phyloP scores from a whole-genome alignment of 2,329 filamentous ascomycete species.

The Phialophora verrucosa region DNA sequence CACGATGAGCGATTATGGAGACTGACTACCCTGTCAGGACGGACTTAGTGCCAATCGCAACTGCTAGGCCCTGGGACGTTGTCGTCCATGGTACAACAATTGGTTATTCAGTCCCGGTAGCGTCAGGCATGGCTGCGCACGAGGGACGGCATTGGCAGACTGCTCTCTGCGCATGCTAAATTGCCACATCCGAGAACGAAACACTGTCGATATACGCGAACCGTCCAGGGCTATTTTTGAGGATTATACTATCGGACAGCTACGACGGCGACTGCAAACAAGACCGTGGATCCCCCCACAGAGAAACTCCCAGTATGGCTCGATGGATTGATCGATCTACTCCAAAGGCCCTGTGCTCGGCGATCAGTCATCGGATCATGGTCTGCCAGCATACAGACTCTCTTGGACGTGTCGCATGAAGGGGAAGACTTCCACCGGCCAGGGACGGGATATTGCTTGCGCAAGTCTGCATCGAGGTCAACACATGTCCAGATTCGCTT shows the following conservation, averaged over 20 bases:
- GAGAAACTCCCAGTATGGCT: not conserved
- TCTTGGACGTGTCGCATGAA: not conserved
- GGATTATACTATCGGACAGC: too few species aligned
- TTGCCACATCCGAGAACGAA: not conserved
- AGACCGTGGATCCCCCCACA: not conserved
- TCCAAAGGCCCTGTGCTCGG: not conserved
- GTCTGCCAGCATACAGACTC: not conserved
- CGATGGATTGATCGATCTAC: not conserved
- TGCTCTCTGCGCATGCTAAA: not conserved
- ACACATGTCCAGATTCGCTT: not conserved
- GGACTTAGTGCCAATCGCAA: not conserved
- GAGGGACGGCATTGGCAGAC: too few species aligned
- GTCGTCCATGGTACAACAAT: not conserved
- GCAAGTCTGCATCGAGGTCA: not conserved
- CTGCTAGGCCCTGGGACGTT: not conserved
- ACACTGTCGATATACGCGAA: not conserved
- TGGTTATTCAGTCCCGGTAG: too few species aligned
- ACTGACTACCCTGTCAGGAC: not conserved
- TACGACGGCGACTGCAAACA: too few species aligned
- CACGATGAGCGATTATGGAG: not conserved
- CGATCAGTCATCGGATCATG: not conserved
- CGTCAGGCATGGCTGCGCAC: too few species aligned
- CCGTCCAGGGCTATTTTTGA: not conserved
- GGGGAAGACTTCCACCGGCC: not conserved
- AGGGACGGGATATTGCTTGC: not conserved